Percentiles rank a stretch among this genome's conserved stretches.
phyloP scores from a whole-genome alignment of 176 grass and related monocot genomes.

The Panicum miliaceum region DNA sequence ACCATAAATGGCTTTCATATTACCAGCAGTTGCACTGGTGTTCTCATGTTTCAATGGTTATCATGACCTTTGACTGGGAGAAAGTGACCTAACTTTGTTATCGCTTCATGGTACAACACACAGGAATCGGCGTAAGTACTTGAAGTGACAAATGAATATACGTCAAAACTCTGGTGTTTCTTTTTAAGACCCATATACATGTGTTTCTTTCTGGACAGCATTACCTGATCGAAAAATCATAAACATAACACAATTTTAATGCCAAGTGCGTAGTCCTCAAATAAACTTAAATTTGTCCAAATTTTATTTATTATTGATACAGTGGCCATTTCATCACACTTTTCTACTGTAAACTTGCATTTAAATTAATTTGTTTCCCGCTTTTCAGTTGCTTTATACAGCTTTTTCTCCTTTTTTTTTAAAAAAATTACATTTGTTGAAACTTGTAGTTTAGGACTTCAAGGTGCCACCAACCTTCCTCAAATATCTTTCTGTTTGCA shows the following conservation, averaged over 20 bases:
- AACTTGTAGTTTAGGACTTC: not conserved
- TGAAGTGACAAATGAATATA: not conserved
- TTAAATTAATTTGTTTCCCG: not conserved
- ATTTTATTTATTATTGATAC: too few species aligned
- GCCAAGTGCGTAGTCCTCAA: too few species aligned
- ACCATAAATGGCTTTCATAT: not conserved
- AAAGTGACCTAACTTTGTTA: not conserved
- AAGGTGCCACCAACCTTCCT: not conserved
- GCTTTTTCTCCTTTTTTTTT: not conserved
- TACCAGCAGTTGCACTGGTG: conserved; percentile 1
- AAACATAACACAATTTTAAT: too few species aligned
- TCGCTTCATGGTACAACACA: not conserved
- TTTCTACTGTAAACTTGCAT: not conserved
- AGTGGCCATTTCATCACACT: too few species aligned
- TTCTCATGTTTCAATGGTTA: conserved; percentile 19
- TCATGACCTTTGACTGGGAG: not conserved
- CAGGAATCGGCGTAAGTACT: not conserved
- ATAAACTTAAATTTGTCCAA: too few species aligned
- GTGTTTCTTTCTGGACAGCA: not conserved
- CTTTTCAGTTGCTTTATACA: not conserved
- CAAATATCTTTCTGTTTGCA: not conserved
- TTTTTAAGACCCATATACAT: not conserved
- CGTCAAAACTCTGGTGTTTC: not conserved
- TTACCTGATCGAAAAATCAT: too few species aligned
- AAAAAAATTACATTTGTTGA: not conserved